phyloP scores from a whole-genome alignment of 805 yeast species.

The Ogataea kodamae region DNA sequence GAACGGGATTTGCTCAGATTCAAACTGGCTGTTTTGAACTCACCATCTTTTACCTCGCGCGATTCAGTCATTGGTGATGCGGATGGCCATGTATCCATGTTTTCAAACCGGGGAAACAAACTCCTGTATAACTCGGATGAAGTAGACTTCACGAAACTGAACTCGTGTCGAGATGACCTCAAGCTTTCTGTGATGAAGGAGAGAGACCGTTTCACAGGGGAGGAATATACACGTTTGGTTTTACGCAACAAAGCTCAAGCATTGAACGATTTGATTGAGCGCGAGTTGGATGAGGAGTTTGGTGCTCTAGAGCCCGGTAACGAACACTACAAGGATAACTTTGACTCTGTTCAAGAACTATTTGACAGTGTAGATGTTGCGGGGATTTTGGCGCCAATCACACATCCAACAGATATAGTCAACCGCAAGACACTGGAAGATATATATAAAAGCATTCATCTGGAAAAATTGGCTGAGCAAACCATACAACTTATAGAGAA shows the following conservation, averaged over 20 bases:
- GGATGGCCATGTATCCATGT: slow-evolving; percentile 18
- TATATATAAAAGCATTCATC: slow-evolving; percentile 57
- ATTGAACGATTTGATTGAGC: slow-evolving; percentile 25
- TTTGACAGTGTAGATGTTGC: slow-evolving; percentile 50
- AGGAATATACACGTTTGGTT: slow-evolving; percentile 24
- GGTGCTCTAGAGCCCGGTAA: slow-evolving; percentile 22
- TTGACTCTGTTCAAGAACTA: slow-evolving; percentile 37
- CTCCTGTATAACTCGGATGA: slow-evolving; percentile 23
- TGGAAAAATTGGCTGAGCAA: slow-evolving; percentile 62
- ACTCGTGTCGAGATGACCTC: slow-evolving; percentile 23
- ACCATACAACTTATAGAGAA: slow-evolving; percentile 74
- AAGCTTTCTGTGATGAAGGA: slow-evolving; percentile 20
- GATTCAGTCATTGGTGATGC: slow-evolving; percentile 10
- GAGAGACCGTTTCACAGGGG: slow-evolving; percentile 15
- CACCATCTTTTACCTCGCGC: slow-evolving; percentile 9
- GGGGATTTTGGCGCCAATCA: slow-evolving; percentile 69
- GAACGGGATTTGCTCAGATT: slow-evolving; percentile 27
- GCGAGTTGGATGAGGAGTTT: slow-evolving; percentile 29
- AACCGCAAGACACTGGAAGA: slow-evolving; percentile 64
- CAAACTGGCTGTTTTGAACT: slow-evolving; percentile 19
- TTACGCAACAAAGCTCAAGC: slow-evolving; percentile 25
- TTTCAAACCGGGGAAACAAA: slow-evolving; percentile 34
- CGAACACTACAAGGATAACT: slow-evolving; percentile 21
- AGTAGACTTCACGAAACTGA: slow-evolving; percentile 24
- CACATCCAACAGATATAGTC: slow-evolving; percentile 75